A percentile compares a stretch with the other conserved stretches of the same genome.
Evolutionary conservation across 306 rosid genomes (phyloP).

Genomic region (Clitoria ternatea): DNA sequence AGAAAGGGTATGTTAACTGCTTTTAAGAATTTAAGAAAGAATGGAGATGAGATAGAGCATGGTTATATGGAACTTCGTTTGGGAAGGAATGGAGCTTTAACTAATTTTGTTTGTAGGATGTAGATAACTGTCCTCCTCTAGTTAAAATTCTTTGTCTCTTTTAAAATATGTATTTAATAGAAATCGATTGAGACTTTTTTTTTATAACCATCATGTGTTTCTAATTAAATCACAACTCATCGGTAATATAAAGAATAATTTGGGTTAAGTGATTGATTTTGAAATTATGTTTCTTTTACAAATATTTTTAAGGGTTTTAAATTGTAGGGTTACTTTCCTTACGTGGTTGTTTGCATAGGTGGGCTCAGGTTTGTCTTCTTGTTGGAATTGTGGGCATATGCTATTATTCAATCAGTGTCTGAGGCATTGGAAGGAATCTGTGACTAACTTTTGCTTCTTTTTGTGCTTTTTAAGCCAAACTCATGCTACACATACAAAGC

Average conservation of each 20-base stretch:
- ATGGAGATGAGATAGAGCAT: not conserved
- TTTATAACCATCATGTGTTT: no score
- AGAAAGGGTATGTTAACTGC: not conserved
- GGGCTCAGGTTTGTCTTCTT: slow-evolving; percentile 62
- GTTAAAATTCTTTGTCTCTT: no score
- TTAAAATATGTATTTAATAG: no score
- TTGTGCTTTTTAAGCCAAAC: slow-evolving; percentile 43
- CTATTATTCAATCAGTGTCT: slow-evolving; percentile 30
- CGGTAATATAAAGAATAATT: not conserved
- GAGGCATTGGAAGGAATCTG: slow-evolving; percentile 44
- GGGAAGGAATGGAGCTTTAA: slow-evolving; percentile 21
- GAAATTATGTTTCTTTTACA: not conserved
- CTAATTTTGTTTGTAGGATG: not conserved
- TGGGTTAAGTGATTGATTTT: slow-evolving; percentile 1
- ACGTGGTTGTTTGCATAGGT: slow-evolving; percentile 49
- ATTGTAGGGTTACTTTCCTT: slow-evolving; percentile 22
- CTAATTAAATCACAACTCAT: no score
- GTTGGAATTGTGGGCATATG: slow-evolving; percentile 54
- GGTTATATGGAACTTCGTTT: not conserved
- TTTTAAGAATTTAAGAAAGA: not conserved
- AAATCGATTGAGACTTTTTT: no score
- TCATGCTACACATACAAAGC: slow-evolving; percentile 23
- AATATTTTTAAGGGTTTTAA: not conserved
- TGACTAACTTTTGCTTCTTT: slow-evolving; percentile 51
- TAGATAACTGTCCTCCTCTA: no score